Evolutionary conservation across 176 grass and related monocot species (phyloP).

Genomic region (Pharus latifolius): DNA sequence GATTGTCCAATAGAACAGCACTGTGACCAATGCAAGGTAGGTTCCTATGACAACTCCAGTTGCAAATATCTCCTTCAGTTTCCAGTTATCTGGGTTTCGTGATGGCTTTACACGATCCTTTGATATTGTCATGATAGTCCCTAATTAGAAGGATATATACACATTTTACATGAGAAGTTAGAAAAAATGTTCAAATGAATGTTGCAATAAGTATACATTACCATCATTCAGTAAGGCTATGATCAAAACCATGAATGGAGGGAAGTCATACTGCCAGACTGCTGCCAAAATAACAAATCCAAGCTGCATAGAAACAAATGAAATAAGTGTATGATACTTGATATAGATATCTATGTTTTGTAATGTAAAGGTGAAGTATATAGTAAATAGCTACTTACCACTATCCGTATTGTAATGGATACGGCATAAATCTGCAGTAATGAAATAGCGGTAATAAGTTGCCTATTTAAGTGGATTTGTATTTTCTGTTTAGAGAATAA

Average conservation of each 20-base stretch:
- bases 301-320: constrained; percentile 27
- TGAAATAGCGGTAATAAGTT: not conserved
- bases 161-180: constrained; percentile 1
- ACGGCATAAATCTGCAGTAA: constrained; percentile 82
- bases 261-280: constrained; percentile 86
- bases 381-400: constrained; percentile 33
- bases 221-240: constrained; percentile 87
- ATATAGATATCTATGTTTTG: not conserved
- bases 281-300: constrained; percentile 72
- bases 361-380: not conserved
- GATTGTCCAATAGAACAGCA: constrained; percentile 72
- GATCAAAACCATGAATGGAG: constrained; percentile 84
- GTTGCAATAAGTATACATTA: constrained; percentile 3
- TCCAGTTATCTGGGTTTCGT: constrained; percentile 54
- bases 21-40: constrained; percentile 72
- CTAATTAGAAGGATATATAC: constrained; percentile 25
- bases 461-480: too few relatives aligned
- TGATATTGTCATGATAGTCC: constrained; percentile 92
- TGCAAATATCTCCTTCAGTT: constrained; percentile 70
- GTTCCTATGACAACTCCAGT: constrained; percentile 66
- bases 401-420: constrained; percentile 84
- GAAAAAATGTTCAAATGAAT: not conserved
- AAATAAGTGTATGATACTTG: not conserved
- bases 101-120: constrained; percentile 76
- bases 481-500: too few relatives aligned